Percentiles rank a stretch among this genome's conserved stretches.
Conservation (phyloP, 208 protist genomes). For the Baffinella frigidus region DNA sequence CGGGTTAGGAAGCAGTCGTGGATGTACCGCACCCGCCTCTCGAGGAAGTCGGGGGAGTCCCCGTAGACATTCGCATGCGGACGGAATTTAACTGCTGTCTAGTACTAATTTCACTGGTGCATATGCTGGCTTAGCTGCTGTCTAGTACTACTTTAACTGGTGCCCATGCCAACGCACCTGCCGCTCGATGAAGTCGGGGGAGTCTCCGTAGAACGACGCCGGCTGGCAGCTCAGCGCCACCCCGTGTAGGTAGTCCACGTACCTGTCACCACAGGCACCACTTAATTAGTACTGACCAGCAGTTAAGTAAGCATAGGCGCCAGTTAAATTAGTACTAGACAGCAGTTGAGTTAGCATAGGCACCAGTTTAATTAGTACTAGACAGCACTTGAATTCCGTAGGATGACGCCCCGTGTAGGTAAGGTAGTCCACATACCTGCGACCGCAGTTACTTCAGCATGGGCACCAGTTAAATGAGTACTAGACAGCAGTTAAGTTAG, state of each 20-base stretch:
- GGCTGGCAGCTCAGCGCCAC: constrained; percentile 34
- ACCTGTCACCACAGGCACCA: neutral
- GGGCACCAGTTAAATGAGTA: neutral
- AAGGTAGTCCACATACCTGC: constrained; percentile 30
- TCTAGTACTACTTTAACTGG: too few relatives aligned
- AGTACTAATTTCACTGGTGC: too few relatives aligned
- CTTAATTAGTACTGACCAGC: neutral
- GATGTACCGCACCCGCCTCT: too few relatives aligned
- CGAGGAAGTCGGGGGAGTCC: neutral
- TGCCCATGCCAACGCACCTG: too few relatives aligned
- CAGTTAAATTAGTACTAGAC: neutral
- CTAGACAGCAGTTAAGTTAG: neutral
- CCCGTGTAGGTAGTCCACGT: constrained; percentile 18
- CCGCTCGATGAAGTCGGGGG: neutral
- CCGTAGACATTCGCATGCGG: neutral
- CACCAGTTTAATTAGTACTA: neutral
- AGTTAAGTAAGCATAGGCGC: neutral
- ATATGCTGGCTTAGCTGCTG: too few relatives aligned
- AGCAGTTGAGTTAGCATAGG: neutral
- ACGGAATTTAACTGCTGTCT: too few relatives aligned
- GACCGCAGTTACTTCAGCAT: neutral
- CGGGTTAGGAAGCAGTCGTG: too few relatives aligned
- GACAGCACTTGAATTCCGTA: neutral
- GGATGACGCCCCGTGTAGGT: too few relatives aligned
- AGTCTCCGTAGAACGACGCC: neutral